Base-by-base conservation (phyloP, 192 early-diverging fungal genomes). In the Polychytrium aggregatum region DNA sequence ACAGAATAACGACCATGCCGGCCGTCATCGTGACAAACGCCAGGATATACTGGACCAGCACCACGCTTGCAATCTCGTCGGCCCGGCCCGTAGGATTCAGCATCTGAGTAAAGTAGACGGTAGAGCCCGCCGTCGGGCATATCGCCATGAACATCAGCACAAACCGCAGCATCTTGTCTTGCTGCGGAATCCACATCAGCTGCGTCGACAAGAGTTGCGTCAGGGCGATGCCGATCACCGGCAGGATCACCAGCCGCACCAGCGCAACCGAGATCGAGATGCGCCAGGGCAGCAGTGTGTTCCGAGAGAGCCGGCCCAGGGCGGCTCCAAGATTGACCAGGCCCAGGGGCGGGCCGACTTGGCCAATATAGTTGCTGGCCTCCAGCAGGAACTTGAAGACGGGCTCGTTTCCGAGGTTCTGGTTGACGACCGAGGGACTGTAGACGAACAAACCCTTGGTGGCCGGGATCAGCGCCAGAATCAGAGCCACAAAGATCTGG, bases 251-350 rank as follows among this genome's bases (percentile, higher is more conserved):
- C 17, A 66, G 33, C 5, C 64, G 44, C 24, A 40, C 25, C 6
- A 57, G 9, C 8, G 51, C 51, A 3, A 67, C 48, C 10, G 41
- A 31, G 6, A 36, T 30, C 21, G 50, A 49, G 14, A 63, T 43
- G 4, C 52, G 43, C 5, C 34, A 29, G 2, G 59, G 55, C 17
- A 57, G 55, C 44, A 67, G 39, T 16, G 42, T 43, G 30, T 25
- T 25, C 25, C 40, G 13, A 4, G 25, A 45, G 16, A 67, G 48
- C 7, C 55, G 35, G 18, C 64, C 64, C 2, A 66, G 44, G 5
- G 64, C 59, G 3, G 50, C 55, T 20, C 64, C 64, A 2, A 66
- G 55, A 30, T 66, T 66, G 18, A 66, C 33, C 9, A 66, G 37
- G 3, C 54, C 53, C 0, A 66, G 36, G n/a, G 64, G 64, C 21